phyloP scores from a whole-genome alignment of 2,329 filamentous ascomycete genomes.

The Aspergillus caelatus region DNA sequence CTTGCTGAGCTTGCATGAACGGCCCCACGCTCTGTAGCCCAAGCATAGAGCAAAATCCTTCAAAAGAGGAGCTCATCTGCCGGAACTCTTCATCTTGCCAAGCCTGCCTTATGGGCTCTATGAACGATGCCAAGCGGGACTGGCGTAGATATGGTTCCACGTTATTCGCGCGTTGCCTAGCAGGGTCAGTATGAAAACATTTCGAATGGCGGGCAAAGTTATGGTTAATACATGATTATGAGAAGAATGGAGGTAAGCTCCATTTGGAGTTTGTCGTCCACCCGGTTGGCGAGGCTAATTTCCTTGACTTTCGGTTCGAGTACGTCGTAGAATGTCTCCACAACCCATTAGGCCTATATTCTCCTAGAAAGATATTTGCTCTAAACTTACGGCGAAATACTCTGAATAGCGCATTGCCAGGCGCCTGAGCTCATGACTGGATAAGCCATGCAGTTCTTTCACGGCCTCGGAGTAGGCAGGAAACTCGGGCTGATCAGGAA shows the following conservation, averaged over 20 bases:
- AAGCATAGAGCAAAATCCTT: conserved; percentile 76
- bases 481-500: conserved; percentile 71
- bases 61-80: conserved; percentile 71
- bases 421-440: conserved; percentile 84
- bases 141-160: conserved; percentile 73
- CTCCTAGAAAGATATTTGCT: neutral
- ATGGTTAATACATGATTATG: conserved; percentile 71
- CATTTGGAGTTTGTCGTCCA: conserved; percentile 79
- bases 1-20: conserved; percentile 73
- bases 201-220: neutral
- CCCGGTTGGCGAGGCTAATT: conserved; percentile 69
- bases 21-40: conserved; percentile 78
- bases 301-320: conserved; percentile 82
- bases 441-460: conserved; percentile 82
- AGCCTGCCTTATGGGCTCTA: conserved; percentile 76
- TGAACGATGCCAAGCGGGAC: conserved; percentile 72
- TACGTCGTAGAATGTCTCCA: conserved; percentile 78
- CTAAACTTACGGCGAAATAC: conserved; percentile 69
- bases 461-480: conserved; percentile 82
- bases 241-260: conserved; percentile 90
- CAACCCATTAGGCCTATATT: conserved; percentile 26
- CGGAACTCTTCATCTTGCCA: conserved; percentile 77
- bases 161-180: conserved; percentile 75
- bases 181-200: conserved; percentile 14
- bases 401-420: conserved; percentile 90